Evolutionary conservation across 2,329 filamentous ascomycete species (phyloP).

Genomic region (Delphinella strobiligena): DNA sequence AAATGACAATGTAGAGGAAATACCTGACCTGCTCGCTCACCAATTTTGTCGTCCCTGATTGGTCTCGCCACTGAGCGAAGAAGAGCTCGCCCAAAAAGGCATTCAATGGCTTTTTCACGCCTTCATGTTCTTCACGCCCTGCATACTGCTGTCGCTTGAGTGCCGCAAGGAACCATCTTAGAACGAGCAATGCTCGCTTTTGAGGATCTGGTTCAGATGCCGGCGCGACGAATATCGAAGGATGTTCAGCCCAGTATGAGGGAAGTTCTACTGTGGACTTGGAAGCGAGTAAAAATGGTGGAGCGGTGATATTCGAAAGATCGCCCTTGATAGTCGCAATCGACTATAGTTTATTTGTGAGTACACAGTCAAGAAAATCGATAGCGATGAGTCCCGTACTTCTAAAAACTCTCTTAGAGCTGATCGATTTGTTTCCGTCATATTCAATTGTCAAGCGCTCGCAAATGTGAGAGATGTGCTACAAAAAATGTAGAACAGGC

Average conservation of each 20-base stretch:
- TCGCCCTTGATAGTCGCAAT: constrained; percentile 35
- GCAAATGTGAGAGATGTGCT: no score
- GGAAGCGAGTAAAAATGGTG: constrained; percentile 32
- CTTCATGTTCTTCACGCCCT: constrained; percentile 28
- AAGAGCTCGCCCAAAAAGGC: constrained; percentile 39
- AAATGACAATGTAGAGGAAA: not conserved
- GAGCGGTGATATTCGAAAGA: constrained; percentile 34
- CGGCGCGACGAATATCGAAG: constrained; percentile 33
- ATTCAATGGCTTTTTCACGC: constrained; percentile 40
- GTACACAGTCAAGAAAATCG: no score
- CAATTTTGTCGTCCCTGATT: constrained; percentile 27
- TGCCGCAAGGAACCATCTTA: constrained; percentile 38
- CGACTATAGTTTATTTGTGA: constrained; percentile 17
- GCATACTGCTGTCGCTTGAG: constrained; percentile 37
- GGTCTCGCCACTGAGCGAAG: constrained; percentile 20
- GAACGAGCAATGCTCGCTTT: constrained; percentile 31
- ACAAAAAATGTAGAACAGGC: no score
- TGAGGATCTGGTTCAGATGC: constrained; percentile 28
- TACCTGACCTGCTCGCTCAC: constrained; percentile 31
- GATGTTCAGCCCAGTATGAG: constrained; percentile 35
- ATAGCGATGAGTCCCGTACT: no score
- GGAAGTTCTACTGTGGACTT: constrained; percentile 35
- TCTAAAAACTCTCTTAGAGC: no score
- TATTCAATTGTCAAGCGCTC: no score
- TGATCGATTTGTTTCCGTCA: no score